Conservation (phyloP, 2,329 filamentous ascomycete genomes). For the Rhynchosporium agropyri region DNA sequence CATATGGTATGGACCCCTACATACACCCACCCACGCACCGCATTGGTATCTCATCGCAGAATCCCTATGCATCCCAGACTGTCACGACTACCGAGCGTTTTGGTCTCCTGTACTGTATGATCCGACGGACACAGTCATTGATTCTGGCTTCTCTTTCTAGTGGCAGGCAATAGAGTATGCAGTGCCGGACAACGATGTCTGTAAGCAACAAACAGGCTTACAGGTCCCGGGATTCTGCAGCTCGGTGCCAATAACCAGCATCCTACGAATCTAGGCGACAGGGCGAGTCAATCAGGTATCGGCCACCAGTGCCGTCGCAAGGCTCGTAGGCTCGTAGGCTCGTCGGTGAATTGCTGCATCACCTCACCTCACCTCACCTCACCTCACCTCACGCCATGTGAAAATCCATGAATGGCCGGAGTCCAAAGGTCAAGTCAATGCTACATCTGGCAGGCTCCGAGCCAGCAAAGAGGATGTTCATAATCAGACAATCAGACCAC, state of each 20-base stretch:
- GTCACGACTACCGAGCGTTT: not conserved
- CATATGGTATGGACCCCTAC: slow-evolving; percentile 1
- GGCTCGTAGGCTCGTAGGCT: not conserved
- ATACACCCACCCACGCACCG: not conserved
- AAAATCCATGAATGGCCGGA: slow-evolving; percentile 7
- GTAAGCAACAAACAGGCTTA: not conserved
- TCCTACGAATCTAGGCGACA: not conserved
- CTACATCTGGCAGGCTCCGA: slow-evolving; percentile 12
- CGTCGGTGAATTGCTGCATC: slow-evolving; percentile 15
- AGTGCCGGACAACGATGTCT: slow-evolving; percentile 1
- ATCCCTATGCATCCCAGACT: not conserved
- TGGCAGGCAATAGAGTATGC: not conserved
- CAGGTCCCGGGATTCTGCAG: slow-evolving; percentile 8
- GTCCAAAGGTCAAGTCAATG: slow-evolving; percentile 19
- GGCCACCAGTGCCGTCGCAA: slow-evolving; percentile 21
- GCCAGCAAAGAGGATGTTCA: slow-evolving; percentile 1
- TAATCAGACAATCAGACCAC: slow-evolving; percentile 31
- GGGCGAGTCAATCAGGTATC: no score
- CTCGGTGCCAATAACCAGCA: not conserved
- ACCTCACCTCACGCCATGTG: slow-evolving; percentile 24
- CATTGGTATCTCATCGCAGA: not conserved
- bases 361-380: no score
- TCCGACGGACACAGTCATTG: not conserved
- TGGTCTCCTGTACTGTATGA: not conserved
- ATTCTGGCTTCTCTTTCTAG: not conserved